Base-by-base conservation (phyloP, 1,284 basidiomycete species). In the Phlebopus sp. region DNA sequence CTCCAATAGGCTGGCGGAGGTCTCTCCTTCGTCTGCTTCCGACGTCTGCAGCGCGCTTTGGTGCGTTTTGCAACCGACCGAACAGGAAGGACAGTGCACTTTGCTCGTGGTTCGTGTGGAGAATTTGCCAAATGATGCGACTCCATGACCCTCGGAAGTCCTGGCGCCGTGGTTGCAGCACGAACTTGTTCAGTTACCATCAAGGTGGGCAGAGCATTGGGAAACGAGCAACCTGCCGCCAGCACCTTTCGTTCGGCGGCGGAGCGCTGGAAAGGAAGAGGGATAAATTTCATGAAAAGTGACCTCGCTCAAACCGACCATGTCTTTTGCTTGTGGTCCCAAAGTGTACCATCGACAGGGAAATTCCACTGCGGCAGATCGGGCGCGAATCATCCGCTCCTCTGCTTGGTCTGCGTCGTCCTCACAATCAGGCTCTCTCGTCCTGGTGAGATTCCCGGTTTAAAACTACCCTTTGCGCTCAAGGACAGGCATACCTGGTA, bases 401-500 rank as follows among this genome's bases (percentile, higher is more conserved):
- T 64, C 52, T 19, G 77, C 77, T 53, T 69, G 64, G 11, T 29
- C 50, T 41, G 66, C 57, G 40, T 58, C 66, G 49, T 79, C 78
- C 53, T 80, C 78, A 11, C 51, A 65, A 29, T 72, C 70, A 1
- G 77, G 78, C 45, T 70, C 73, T 41, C 64, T 65, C 18, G 68
- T 68, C 51, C 77, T 78, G 32, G 29, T 25, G 37, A 13, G 18
- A 14, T 41, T 54, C 35, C 39, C 18, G 34, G 10, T 0, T 14
- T 2, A 31, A 7, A 55, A 63, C 21, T 42, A 68, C 66, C 59
- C 2, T 58, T 10, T 44, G 15, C 55, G 60, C 4, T 58, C 66
- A 5, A 62, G 62, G 14, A 42, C 8, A 11, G 13, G 59, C 69
- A 17, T 52, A 77, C 77, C 59, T 58, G 2, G 59, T 50, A 5